Conservation (phyloP, 352 stramenopile genomes). For the Phytophthora rubi region DNA sequence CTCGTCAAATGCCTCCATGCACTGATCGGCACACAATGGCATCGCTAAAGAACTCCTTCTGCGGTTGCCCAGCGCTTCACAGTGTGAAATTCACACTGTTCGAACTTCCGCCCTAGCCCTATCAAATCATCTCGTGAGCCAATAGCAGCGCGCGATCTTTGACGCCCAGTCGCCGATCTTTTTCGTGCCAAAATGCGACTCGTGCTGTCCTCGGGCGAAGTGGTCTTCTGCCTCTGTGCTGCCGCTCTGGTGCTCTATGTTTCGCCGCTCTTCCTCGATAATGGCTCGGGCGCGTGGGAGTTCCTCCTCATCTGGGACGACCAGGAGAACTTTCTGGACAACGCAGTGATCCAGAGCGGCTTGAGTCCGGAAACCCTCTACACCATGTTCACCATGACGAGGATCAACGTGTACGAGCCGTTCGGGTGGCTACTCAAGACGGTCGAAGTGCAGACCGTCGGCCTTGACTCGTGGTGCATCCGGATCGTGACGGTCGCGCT, state of each 20-base stretch:
- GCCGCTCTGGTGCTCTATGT: slow-evolving; percentile 17
- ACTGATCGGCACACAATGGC: background rate
- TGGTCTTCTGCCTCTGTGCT: slow-evolving; percentile 22
- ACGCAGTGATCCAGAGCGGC: slow-evolving; percentile 48
- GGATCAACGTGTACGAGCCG: slow-evolving; percentile 76
- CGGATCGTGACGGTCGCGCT: slow-evolving; percentile 52
- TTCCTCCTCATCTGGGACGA: slow-evolving; percentile 69
- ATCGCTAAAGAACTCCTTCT: background rate
- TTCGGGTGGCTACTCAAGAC: slow-evolving; percentile 74
- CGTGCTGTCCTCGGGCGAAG: slow-evolving; percentile 24
- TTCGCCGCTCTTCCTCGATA: slow-evolving; percentile 21
- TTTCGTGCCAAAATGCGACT: slow-evolving; percentile 29
- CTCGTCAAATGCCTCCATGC: background rate
- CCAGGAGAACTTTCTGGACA: slow-evolving; percentile 62
- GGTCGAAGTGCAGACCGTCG: slow-evolving; percentile 38
- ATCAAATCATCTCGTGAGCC: slow-evolving; percentile 22
- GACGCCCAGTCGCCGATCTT: slow-evolving; percentile 4
- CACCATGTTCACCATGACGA: slow-evolving; percentile 55
- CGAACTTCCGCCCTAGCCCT: slow-evolving; percentile 20
- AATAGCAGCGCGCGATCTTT: slow-evolving; percentile 29
- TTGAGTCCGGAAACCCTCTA: slow-evolving; percentile 43
- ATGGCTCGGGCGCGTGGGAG: slow-evolving; percentile 40
- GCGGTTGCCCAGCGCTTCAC: too few species aligned
- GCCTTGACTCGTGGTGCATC: slow-evolving; percentile 46
- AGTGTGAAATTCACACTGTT: background rate